Evolutionary conservation across 805 yeast genomes (phyloP).

Genomic region (Pichia deserticola): DNA sequence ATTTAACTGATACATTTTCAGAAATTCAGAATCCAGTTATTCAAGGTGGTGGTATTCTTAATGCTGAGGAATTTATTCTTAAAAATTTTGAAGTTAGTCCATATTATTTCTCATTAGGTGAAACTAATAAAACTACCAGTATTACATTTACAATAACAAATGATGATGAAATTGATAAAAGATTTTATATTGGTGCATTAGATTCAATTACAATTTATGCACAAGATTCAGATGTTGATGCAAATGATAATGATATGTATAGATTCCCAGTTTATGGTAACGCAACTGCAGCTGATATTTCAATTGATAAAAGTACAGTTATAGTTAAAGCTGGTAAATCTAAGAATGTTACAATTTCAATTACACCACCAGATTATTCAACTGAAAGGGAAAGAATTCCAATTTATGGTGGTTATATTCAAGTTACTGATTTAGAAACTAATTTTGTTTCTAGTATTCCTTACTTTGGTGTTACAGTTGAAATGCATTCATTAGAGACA

Average conservation of each 20-base stretch:
- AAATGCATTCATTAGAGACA: not conserved
- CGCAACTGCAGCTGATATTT: not conserved
- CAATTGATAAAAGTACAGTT: not conserved
- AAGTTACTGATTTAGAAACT: not conserved
- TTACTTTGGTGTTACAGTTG: constrained; percentile 3
- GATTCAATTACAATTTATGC: constrained; percentile 5
- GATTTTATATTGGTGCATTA: not conserved
- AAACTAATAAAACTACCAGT: not conserved
- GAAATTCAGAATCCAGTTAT: constrained; percentile 1
- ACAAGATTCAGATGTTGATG: not conserved
- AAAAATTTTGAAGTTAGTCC: constrained; percentile 1
- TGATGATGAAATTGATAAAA: not conserved
- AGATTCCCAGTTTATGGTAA: constrained; percentile 1
- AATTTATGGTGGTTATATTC: constrained; percentile 8
- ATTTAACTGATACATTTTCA: not conserved
- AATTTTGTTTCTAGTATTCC: constrained; percentile 1
- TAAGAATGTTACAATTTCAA: not conserved
- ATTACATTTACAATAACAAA: constrained; percentile 2
- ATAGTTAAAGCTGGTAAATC: not conserved
- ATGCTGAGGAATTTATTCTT: not conserved
- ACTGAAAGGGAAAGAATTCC: constrained; percentile 1
- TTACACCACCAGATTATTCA: constrained; percentile 3
- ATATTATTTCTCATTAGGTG: constrained; percentile 3
- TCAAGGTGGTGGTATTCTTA: constrained; percentile 9
- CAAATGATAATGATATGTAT: constrained; percentile 3